Conservation (phyloP, 305 asterid genomes). For the Fraxinus angustifolia region DNA sequence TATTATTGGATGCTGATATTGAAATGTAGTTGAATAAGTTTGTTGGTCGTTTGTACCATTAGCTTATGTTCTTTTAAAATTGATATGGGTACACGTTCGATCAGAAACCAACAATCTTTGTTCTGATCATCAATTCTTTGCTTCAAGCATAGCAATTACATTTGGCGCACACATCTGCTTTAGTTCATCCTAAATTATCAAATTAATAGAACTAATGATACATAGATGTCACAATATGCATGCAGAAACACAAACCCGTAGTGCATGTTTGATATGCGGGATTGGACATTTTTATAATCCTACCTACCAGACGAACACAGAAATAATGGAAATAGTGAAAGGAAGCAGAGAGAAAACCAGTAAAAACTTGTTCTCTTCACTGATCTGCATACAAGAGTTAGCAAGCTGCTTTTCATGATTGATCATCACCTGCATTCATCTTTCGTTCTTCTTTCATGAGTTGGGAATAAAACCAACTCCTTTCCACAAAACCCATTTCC, state of each 20-base stretch:
- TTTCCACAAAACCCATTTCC: neutral
- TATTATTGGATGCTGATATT: neutral
- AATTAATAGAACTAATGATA: neutral
- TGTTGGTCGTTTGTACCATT: neutral
- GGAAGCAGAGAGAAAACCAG: conserved; percentile 28
- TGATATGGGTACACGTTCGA: neutral
- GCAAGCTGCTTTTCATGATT: conserved; percentile 12
- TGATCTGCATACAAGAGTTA: conserved; percentile 19
- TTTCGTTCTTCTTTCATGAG: neutral
- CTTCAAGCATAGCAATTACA: conserved; percentile 4
- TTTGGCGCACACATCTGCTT: conserved; percentile 26
- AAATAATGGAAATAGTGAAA: conserved; percentile 7
- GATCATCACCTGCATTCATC: neutral
- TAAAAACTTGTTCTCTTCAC: conserved; percentile 26
- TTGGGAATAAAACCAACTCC: neutral
- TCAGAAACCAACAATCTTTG: neutral
- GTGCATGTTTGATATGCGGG: neutral
- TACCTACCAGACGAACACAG: neutral
- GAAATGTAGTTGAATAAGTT: neutral
- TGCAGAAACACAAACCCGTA: neutral
- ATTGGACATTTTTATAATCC: neutral
- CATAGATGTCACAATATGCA: neutral
- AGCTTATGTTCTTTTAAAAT: neutral
- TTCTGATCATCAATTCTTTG: neutral
- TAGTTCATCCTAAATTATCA: conserved; percentile 39